Percentiles rank a stretch among this genome's conserved stretches.
These are phyloP conservation scores for Cytospora paraplurivora DNA, from an alignment of 2,329 filamentous ascomycete species.

Conservation along the genomic window DNA sequence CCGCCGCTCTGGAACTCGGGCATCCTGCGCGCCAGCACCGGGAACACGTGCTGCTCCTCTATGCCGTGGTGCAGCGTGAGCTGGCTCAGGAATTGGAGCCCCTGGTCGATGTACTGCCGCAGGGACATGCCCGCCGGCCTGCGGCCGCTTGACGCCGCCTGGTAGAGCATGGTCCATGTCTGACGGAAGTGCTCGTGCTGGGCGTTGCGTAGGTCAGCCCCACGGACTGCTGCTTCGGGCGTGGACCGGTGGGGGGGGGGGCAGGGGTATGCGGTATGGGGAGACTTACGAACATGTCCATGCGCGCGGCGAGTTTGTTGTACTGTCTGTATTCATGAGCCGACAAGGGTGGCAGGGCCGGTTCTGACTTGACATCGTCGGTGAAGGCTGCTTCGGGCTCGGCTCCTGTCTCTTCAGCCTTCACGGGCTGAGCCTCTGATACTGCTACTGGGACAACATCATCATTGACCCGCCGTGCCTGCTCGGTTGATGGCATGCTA, in stretches of 20 bases:
- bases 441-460: background rate
- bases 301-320: conserved; percentile 73
- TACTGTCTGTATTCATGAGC: conserved; percentile 68
- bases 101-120: conserved; percentile 66
- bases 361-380: conserved; percentile 16
- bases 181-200: conserved; percentile 77
- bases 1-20: conserved; percentile 64
- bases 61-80: conserved; percentile 80
- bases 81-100: conserved; percentile 69
- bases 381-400: conserved; percentile 2
- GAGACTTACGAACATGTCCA: conserved; percentile 68
- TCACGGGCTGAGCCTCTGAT: background rate
- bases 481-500: conserved; percentile 16
- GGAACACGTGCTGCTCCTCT: conserved; percentile 82
- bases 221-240: background rate
- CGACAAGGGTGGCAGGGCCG: conserved; percentile 61
- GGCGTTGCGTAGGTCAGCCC: conserved; percentile 25
- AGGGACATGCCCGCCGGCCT: conserved; percentile 67
- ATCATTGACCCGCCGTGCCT: background rate
- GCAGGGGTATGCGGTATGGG: conserved; percentile 13
- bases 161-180: conserved; percentile 72
- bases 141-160: conserved; percentile 59
- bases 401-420: background rate
- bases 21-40: conserved; percentile 75
- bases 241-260: background rate